These are phyloP conservation scores for Solanum neorickii DNA, from an alignment of 257 asterid genomes.

Conservation along the genomic window DNA sequence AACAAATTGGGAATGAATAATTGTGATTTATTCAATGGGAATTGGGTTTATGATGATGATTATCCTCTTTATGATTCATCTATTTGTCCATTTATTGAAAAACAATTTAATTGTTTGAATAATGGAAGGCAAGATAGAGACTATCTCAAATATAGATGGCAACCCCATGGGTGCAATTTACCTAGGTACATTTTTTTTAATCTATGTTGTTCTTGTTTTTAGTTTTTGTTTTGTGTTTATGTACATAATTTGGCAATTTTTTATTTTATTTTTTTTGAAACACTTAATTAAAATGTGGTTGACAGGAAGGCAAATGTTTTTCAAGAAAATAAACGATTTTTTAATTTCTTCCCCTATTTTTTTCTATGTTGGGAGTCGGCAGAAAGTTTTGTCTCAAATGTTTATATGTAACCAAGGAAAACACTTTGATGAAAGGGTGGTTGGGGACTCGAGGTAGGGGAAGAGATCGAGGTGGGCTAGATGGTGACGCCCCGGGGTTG, in stretches of 20 bases:
- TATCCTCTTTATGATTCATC: conserved; percentile 16
- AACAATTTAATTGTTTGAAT: conserved; percentile 8
- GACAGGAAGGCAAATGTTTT: background rate
- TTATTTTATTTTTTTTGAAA: background rate
- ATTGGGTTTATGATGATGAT: conserved; percentile 17
- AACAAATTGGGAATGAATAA: background rate
- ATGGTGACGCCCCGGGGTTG: background rate
- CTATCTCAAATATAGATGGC: conserved; percentile 20
- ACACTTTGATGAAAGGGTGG: background rate
- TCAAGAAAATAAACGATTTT: background rate
- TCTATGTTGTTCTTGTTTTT: background rate
- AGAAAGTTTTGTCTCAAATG: background rate
- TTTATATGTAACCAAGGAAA: background rate
- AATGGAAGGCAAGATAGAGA: conserved; percentile 20
- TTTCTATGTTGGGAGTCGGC: background rate
- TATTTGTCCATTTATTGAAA: conserved; percentile 14
- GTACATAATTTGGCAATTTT: background rate
- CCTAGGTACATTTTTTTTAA: conserved; percentile 2
- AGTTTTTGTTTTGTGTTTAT: background rate
- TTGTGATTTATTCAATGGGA: conserved; percentile 16
- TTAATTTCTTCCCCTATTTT: background rate
- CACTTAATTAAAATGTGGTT: background rate
- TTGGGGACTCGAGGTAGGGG: background rate
- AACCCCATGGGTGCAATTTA: conserved; percentile 12
- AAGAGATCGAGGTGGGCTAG: background rate